A percentile compares a stretch with the other conserved stretches of the same genome.
phyloP scores from a whole-genome alignment of 1,284 basidiomycete genomes.

The Ustilago trichophora region DNA sequence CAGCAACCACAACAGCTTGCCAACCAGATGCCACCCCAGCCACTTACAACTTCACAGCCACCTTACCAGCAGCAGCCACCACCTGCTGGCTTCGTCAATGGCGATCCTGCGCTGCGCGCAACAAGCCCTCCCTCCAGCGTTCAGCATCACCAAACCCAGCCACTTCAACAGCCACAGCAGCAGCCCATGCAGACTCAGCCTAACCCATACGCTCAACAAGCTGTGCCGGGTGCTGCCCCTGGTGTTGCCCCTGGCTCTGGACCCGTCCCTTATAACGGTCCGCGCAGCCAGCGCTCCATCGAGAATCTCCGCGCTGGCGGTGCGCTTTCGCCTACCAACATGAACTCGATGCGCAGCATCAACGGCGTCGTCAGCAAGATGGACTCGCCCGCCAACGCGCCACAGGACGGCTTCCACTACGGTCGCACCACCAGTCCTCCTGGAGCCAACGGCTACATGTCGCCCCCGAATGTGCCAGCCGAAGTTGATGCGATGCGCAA shows the following conservation, averaged over 20 bases:
- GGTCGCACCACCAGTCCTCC: slow-evolving; percentile 36
- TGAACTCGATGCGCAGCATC: slow-evolving; percentile 48
- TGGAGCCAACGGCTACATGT: slow-evolving; percentile 37
- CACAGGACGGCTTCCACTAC: slow-evolving; percentile 59
- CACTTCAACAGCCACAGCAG: slow-evolving; percentile 20
- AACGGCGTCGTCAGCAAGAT: slow-evolving; percentile 51
- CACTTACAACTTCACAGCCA: slow-evolving; percentile 11
- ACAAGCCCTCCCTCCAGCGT: slow-evolving; percentile 19
- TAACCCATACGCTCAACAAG: slow-evolving; percentile 21
- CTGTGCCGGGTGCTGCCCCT: slow-evolving; percentile 4
- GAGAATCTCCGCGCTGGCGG: slow-evolving; percentile 54
- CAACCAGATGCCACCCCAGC: slow-evolving; percentile 6
- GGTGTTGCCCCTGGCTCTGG: slow-evolving; percentile 8
- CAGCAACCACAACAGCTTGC: slow-evolving; percentile 12
- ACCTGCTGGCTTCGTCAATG: slow-evolving; percentile 8
- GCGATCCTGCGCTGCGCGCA: slow-evolving; percentile 15
- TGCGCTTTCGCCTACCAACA: slow-evolving; percentile 37
- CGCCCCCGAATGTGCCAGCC: slow-evolving; percentile 48
- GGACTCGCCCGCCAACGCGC: slow-evolving; percentile 40
- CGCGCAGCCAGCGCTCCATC: slow-evolving; percentile 55
- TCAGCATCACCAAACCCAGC: slow-evolving; percentile 27
- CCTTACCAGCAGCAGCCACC: slow-evolving; percentile 25
- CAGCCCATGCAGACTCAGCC: slow-evolving; percentile 12
- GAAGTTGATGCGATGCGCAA: slow-evolving; percentile 82
- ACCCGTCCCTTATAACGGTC: slow-evolving; percentile 42